These are phyloP conservation scores for Penicillium cataractarum DNA, from an alignment of 495 filamentous ascomycete species.

Conservation along the genomic window DNA sequence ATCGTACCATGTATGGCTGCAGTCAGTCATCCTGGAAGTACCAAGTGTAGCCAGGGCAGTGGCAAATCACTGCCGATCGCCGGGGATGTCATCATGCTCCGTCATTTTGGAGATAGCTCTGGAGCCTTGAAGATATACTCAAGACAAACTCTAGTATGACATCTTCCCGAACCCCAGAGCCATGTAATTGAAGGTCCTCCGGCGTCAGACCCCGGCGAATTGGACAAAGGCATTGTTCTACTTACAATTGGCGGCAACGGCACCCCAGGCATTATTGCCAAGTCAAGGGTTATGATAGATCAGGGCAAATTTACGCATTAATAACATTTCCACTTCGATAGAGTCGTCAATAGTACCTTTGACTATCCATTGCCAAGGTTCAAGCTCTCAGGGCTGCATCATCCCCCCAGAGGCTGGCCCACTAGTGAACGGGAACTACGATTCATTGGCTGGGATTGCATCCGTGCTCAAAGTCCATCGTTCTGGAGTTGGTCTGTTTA, in stretches of 20 bases:
- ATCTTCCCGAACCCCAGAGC: neutral
- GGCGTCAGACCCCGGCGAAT: neutral
- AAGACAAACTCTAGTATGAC: neutral
- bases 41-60: neutral
- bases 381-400: conserved; percentile 7
- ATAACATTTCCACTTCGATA: neutral
- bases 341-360: neutral
- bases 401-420: neutral
- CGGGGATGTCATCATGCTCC: conserved; percentile 18
- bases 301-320: neutral
- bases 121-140: neutral
- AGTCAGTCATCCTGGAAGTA: too few species aligned
- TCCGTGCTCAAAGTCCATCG: neutral
- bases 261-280: neutral
- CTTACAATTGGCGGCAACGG: neutral
- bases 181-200: neutral
- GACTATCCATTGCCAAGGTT: neutral
- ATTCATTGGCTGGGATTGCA: conserved; percentile 25
- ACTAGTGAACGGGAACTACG: neutral
- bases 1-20: neutral
- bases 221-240: neutral
- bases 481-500: neutral
- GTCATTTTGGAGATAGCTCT: conserved; percentile 4
- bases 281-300: neutral
- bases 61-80: conserved; percentile 16